Evolutionary conservation across 805 yeast species (phyloP).

Genomic region (Saccharomyces paradoxus): DNA sequence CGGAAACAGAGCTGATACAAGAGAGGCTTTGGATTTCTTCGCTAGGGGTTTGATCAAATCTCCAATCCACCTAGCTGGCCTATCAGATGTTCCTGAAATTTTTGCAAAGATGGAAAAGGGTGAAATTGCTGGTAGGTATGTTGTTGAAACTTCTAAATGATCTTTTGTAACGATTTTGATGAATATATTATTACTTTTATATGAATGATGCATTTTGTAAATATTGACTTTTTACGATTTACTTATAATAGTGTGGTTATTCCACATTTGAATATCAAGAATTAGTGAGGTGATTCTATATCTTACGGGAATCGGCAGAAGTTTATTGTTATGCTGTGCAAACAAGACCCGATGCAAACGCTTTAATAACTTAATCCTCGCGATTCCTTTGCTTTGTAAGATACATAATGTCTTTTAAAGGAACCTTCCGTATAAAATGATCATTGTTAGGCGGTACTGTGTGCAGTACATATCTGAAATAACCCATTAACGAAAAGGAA

Average conservation of each 20-base stretch:
- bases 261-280: background rate
- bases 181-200: background rate
- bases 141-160: constrained; percentile 65
- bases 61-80: constrained; percentile 68
- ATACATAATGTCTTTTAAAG: too few relatives aligned
- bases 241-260: background rate
- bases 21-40: constrained; percentile 70
- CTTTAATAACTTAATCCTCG: too few relatives aligned
- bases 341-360: too few relatives aligned
- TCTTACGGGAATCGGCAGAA: background rate
- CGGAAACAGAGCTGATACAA: constrained; percentile 43
- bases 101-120: constrained; percentile 76
- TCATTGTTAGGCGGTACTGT: too few relatives aligned
- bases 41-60: constrained; percentile 61
- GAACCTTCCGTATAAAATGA: too few relatives aligned
- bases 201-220: background rate
- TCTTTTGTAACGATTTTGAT: background rate
- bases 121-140: constrained; percentile 80
- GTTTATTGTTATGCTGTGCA: background rate
- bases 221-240: background rate
- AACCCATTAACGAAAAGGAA: too few relatives aligned
- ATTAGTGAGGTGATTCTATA: too few relatives aligned
- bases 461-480: too few relatives aligned
- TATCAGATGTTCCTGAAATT: constrained; percentile 60
- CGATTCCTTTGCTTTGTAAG: too few relatives aligned